These are phyloP conservation scores for Cymbopogon flexuosus DNA, from an alignment of 202 grass and related monocot genomes.

Conservation along the genomic window DNA sequence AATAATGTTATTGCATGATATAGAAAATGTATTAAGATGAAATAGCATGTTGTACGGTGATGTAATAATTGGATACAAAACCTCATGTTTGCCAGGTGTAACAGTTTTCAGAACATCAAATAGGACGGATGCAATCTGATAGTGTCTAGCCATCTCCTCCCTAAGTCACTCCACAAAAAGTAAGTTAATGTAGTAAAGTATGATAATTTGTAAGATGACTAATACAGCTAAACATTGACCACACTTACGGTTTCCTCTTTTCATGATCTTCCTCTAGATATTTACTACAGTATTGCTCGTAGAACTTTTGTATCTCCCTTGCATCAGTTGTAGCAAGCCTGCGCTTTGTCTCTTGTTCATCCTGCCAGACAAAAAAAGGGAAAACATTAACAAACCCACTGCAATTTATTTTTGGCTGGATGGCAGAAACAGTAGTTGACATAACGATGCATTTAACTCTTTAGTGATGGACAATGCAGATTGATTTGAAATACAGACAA, in stretches of 20 bases:
- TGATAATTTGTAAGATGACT: neutral
- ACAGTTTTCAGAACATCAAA: conserved; percentile 81
- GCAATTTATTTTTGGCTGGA: neutral
- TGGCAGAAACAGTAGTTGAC: neutral
- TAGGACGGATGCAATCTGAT: conserved; percentile 68
- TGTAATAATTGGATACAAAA: conserved; percentile 22
- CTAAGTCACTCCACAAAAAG: conserved; percentile 40
- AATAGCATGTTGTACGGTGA: neutral
- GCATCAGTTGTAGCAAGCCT: conserved; percentile 44
- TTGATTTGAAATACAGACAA: neutral
- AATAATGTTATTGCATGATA: conserved; percentile 10
- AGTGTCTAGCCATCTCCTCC: conserved; percentile 71
- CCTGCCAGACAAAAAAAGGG: conserved; percentile 39
- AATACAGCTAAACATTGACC: neutral
- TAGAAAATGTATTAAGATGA: conserved; percentile 5
- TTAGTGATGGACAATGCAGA: neutral
- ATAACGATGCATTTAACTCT: neutral
- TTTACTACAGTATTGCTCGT: conserved; percentile 46
- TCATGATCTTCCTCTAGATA: conserved; percentile 41
- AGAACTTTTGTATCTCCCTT: conserved; percentile 72
- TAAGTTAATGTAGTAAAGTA: conserved; percentile 22
- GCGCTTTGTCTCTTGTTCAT: conserved; percentile 49
- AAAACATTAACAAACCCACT: conserved; percentile 7
- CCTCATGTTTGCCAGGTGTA: conserved; percentile 42
- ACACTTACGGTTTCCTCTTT: conserved; percentile 51